phyloP scores from a whole-genome alignment of 352 stramenopile species.

The Globisporangium yorkense region DNA sequence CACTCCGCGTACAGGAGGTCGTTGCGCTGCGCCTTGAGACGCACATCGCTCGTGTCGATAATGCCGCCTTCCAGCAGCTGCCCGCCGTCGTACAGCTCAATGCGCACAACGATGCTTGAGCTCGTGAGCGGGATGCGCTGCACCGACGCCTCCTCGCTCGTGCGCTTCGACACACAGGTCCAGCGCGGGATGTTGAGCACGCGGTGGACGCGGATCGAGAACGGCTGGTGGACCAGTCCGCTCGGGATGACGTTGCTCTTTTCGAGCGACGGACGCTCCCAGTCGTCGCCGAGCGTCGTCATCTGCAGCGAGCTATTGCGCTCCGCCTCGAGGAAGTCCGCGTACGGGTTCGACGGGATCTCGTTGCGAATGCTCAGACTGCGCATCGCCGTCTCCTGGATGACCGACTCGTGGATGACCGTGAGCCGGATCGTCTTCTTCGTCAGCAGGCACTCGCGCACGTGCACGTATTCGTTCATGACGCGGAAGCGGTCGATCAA shows the following conservation, averaged over 20 bases:
- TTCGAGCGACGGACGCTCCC: slow-evolving; percentile 38
- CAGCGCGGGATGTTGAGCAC: slow-evolving; percentile 79
- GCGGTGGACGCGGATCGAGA: slow-evolving; percentile 64
- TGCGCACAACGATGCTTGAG: slow-evolving; percentile 64
- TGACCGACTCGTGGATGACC: slow-evolving; percentile 81
- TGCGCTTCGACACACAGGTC: slow-evolving; percentile 59
- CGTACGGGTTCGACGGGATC: slow-evolving; percentile 52
- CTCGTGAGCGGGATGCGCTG: slow-evolving; percentile 41
- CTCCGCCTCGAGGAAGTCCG: slow-evolving; percentile 51
- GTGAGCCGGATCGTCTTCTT: slow-evolving; percentile 85
- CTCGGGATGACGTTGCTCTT: slow-evolving; percentile 37
- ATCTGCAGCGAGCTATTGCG: slow-evolving; percentile 58
- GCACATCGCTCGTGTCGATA: slow-evolving; percentile 66
- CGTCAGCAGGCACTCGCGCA: slow-evolving; percentile 77
- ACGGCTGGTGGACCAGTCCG: slow-evolving; percentile 54
- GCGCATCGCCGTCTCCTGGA: slow-evolving; percentile 76
- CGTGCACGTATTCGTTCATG: slow-evolving; percentile 86
- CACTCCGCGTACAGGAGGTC: slow-evolving; percentile 71
- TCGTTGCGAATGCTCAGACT: slow-evolving; percentile 67
- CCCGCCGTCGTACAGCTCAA: slow-evolving; percentile 73
- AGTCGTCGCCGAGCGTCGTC: slow-evolving; percentile 67
- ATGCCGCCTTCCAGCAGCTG: slow-evolving; percentile 63
- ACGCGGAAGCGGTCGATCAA: slow-evolving; percentile 79
- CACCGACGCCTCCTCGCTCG: slow-evolving; percentile 59
- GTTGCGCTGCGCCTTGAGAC: slow-evolving; percentile 63